Percentiles rank a stretch among this genome's conserved stretches.
Conservation (phyloP, 2,329 filamentous ascomycete species). For the Penicillium sp. region DNA sequence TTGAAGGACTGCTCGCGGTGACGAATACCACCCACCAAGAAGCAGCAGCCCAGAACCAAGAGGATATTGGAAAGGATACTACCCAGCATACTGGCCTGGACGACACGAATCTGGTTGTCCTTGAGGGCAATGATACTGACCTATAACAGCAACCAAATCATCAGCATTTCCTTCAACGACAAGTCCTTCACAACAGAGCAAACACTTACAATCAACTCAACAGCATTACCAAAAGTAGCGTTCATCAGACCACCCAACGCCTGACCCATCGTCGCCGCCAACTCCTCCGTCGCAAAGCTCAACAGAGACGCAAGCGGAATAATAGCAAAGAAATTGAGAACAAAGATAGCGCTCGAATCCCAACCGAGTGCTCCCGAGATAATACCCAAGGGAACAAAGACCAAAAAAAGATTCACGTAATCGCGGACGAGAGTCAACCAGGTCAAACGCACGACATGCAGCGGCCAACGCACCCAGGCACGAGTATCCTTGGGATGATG, state of each 20-base stretch:
- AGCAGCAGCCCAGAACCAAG: constrained; percentile 82
- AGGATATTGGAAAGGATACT: constrained; percentile 94
- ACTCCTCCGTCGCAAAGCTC: constrained; percentile 69
- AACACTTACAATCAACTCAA: constrained; percentile 70
- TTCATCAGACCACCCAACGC: constrained; percentile 68
- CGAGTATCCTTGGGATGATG: constrained; percentile 46
- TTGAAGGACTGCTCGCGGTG: constrained; percentile 71
- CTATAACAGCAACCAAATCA: constrained; percentile 51
- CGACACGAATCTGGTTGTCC: constrained; percentile 87
- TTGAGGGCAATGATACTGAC: constrained; percentile 90
- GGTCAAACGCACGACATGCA: constrained; percentile 46
- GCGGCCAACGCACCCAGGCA: constrained; percentile 49
- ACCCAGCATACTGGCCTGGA: constrained; percentile 97
- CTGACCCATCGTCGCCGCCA: constrained; percentile 66
- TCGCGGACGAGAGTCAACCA: constrained; percentile 55
- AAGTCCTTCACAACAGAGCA: too few relatives aligned
- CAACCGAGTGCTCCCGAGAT: constrained; percentile 65
- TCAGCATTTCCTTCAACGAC: constrained; percentile 44
- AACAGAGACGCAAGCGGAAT: constrained; percentile 66
- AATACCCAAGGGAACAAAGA: constrained; percentile 70
- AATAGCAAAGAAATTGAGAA: constrained; percentile 69
- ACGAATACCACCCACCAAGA: constrained; percentile 74
- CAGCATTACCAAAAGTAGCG: constrained; percentile 70
- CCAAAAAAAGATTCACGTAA: constrained; percentile 65
- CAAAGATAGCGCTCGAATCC: constrained; percentile 64